phyloP scores from a whole-genome alignment of 73 alveolate species.

The Paraurostyla sp. region DNA sequence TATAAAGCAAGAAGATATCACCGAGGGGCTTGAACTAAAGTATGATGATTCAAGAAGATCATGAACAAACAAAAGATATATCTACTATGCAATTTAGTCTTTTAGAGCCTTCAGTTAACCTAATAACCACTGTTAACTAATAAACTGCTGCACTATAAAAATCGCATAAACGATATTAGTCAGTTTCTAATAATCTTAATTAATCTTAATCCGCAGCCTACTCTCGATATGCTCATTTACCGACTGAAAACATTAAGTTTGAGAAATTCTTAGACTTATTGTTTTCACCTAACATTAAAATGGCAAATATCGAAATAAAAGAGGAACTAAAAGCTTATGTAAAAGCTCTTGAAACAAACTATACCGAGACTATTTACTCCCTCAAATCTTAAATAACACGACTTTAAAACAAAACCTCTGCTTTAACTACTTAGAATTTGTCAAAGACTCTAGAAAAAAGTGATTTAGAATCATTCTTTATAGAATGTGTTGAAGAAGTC shows the following conservation, averaged over 20 bases:
- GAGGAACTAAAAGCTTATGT: constrained; percentile 57
- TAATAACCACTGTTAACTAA: too few species aligned
- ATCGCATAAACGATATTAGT: background rate
- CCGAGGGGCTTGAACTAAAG: background rate
- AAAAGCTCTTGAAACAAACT: constrained; percentile 50
- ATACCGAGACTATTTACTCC: constrained; percentile 31
- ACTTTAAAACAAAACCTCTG: too few species aligned
- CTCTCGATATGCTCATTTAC: background rate
- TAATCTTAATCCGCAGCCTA: too few species aligned
- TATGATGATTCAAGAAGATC: background rate
- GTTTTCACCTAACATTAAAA: background rate
- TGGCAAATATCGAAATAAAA: background rate
- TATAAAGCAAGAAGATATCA: background rate
- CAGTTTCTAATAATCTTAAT: background rate
- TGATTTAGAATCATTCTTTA: constrained; percentile 83
- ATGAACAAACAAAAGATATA: background rate
- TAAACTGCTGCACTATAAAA: background rate
- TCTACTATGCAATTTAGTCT: constrained; percentile 1
- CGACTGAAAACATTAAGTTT: background rate
- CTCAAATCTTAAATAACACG: background rate
- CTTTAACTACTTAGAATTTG: too few species aligned
- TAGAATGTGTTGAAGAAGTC: constrained; percentile 87
- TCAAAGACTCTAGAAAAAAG: constrained; percentile 59
- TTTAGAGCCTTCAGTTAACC: background rate
- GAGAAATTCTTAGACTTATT: background rate